A percentile compares a stretch with the other conserved stretches of the same genome.
Conservation (phyloP, 2,329 filamentous ascomycete species). For the Hypoxylon sp. region DNA sequence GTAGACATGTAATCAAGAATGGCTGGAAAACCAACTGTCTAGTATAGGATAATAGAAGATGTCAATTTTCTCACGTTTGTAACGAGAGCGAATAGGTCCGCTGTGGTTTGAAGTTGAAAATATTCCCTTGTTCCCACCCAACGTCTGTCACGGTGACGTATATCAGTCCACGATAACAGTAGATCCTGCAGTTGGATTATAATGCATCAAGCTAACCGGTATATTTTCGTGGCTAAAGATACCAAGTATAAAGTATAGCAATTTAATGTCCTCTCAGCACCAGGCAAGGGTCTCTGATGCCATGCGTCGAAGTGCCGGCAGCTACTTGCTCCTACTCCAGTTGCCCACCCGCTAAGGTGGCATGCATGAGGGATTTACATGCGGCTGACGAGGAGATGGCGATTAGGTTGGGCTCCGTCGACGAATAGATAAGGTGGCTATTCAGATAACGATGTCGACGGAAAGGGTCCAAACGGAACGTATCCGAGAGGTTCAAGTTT, state of each 20-base stretch:
- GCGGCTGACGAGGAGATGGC: slow-evolving; percentile 20
- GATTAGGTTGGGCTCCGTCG: background rate
- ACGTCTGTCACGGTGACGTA: too few relatives aligned
- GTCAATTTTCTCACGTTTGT: too few relatives aligned
- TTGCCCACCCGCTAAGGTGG: slow-evolving; percentile 6
- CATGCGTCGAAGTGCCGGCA: background rate
- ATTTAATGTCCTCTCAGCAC: background rate
- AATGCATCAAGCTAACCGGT: background rate
- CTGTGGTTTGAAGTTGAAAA: too few relatives aligned
- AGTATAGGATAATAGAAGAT: background rate
- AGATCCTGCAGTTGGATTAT: background rate
- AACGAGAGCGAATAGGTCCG: too few relatives aligned
- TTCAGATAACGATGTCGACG: background rate
- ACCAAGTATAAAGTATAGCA: background rate
- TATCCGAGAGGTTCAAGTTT: slow-evolving; percentile 3
- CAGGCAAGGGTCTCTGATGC: slow-evolving; percentile 7
- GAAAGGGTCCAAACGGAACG: background rate
- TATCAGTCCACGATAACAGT: background rate
- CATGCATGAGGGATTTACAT: slow-evolving; percentile 25
- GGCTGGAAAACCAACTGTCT: background rate
- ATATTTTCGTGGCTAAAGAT: background rate
- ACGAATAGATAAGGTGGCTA: slow-evolving; percentile 3
- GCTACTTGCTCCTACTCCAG: background rate
- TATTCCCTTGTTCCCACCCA: too few relatives aligned
- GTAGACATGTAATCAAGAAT: background rate